Evolutionary conservation across 768 basidiomycete genomes (phyloP), one percentile per base, ranked within the genome.

Genomic region (Lactarius hatsudake): DNA sequence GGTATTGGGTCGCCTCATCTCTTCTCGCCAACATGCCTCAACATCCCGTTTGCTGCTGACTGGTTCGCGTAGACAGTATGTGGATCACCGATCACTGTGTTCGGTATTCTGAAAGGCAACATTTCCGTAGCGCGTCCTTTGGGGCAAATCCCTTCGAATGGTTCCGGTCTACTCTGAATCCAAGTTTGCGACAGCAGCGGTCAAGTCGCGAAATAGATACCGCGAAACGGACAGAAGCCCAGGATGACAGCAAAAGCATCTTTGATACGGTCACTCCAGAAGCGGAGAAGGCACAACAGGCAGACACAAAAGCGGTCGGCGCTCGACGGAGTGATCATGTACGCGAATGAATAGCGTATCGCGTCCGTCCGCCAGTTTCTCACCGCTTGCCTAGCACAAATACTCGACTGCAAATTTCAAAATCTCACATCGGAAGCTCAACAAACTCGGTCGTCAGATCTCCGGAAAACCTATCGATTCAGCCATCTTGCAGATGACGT

Each of bases 401-500:
- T 94, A 93, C 76, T 93, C 92, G 26, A 98, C 96, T 0, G 87
- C 90, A 20, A 87, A 87, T 75, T 96, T 97, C 82, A 96, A 95
- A 78, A 93, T 95, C 53, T 96, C 94, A 4, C 91, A 89, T 72
- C 86, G 96, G 64, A 99, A 98, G 76, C 81, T 99, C 64, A 96
- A 96, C 77, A 85, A 88, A 81, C 83, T 99, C 51, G 90, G 88
- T 10, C 83, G 86, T 36, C 93, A 97, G 76, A 91, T 99, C 69
- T 83, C 92, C 2, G 91, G 93, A 23, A 90, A 94, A 72, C 95
- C 96, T 20, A 89, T 98, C 67, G 96, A 98, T 79, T 87, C 89
- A 71, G 96, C 96, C 42, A 96, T 99, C 75, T 80, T 98, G 65
- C 96, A 99, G 73, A 96, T 98, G 93, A 86, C 91, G 75, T 98